phyloP scores from a whole-genome alignment of 305 asterid species.

The Caryopteris hybrid region DNA sequence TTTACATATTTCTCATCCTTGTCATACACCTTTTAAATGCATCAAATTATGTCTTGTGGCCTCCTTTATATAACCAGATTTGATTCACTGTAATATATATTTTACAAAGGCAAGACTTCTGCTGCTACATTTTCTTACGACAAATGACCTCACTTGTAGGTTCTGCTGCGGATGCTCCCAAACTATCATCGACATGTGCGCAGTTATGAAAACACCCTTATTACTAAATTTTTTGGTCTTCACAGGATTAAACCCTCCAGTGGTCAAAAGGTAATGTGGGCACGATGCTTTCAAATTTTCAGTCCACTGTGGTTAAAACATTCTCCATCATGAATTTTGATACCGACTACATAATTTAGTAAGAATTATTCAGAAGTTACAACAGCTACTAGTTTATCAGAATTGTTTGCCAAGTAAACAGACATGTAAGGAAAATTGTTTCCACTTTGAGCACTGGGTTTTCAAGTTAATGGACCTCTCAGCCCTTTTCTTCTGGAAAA shows the following conservation, averaged over 20 bases:
- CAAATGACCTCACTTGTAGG: conserved; percentile 43
- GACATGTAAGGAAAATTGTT: not conserved
- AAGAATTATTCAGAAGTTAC: not conserved
- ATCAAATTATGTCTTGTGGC: not conserved
- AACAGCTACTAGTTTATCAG: not conserved
- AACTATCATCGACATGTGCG: conserved; percentile 79
- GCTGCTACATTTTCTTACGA: conserved; percentile 19
- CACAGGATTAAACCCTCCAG: conserved; percentile 95
- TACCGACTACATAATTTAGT: not conserved
- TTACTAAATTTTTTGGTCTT: conserved; percentile 96
- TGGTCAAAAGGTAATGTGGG: conserved; percentile 92
- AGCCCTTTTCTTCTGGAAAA: not conserved
- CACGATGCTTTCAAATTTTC: not conserved
- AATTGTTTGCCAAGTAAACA: not conserved
- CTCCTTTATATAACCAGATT: not conserved
- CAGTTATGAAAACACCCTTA: conserved; percentile 78
- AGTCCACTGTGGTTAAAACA: not conserved
- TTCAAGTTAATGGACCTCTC: not conserved
- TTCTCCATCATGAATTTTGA: not conserved
- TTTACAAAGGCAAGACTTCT: not conserved
- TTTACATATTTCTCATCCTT: too few species aligned
- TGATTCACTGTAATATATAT: not conserved
- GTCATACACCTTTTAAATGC: too few species aligned
- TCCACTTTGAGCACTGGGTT: not conserved
- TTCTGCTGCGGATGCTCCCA: conserved; percentile 94